These are phyloP conservation scores for Pestalotiopsis sp. DNA, from an alignment of 2,329 filamentous ascomycete species.

Conservation along the genomic window DNA sequence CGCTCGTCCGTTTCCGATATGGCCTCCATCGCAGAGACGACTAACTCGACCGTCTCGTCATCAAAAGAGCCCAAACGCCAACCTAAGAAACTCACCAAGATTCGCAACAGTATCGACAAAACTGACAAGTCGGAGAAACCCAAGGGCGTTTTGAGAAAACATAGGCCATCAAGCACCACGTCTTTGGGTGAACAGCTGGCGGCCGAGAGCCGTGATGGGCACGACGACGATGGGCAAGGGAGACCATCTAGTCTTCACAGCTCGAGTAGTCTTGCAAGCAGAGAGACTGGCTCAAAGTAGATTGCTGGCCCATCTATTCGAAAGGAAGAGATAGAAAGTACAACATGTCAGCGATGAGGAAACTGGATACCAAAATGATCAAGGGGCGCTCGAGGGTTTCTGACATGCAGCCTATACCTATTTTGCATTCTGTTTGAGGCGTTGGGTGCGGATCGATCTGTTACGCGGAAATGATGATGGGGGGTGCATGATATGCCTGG, in stretches of 20 bases:
- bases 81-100: slow-evolving; percentile 45
- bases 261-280: background rate
- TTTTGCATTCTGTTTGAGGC: no score
- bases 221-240: background rate
- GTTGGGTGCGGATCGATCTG: no score
- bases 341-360: background rate
- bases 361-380: background rate
- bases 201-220: slow-evolving; percentile 1
- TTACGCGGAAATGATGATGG: no score
- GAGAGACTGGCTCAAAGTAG: background rate
- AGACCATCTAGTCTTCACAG: background rate
- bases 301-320: background rate
- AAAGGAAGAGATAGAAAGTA: background rate
- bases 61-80: slow-evolving; percentile 26
- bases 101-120: slow-evolving; percentile 37
- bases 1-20: slow-evolving; percentile 32
- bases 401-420: background rate
- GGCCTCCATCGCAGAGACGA: slow-evolving; percentile 23
- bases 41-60: slow-evolving; percentile 18
- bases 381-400: background rate
- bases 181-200: slow-evolving; percentile 17
- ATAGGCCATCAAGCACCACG: slow-evolving; percentile 31
- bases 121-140: slow-evolving; percentile 31
- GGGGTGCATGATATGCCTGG: no score
- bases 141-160: slow-evolving; percentile 41